These are phyloP conservation scores for Entomophthora muscae DNA, from an alignment of 371 early-diverging fungal species.

Conservation along the genomic window DNA sequence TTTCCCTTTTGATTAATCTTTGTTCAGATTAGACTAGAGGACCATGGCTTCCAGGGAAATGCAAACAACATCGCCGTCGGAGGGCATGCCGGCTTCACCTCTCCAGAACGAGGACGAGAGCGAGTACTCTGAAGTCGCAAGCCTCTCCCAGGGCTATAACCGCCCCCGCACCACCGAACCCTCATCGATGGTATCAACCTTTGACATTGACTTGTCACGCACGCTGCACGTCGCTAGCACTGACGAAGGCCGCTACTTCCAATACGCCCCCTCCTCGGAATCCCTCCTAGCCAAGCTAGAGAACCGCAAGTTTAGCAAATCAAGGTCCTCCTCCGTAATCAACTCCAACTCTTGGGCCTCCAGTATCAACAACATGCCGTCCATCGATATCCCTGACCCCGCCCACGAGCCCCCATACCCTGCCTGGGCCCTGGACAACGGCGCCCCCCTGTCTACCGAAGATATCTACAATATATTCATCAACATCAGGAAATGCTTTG, in stretches of 20 bases:
- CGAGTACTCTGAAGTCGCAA: too few relatives aligned
- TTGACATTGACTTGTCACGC: not conserved
- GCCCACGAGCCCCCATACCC: constrained; percentile 29
- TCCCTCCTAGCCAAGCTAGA: constrained; percentile 49
- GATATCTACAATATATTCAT: constrained; percentile 45
- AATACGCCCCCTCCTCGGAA: constrained; percentile 52
- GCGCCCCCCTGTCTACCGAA: constrained; percentile 36
- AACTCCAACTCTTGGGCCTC: constrained; percentile 4
- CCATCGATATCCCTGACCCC: not conserved
- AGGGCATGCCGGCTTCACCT: too few relatives aligned
- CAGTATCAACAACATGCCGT: not conserved
- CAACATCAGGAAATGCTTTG: constrained; percentile 40
- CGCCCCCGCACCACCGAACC: too few relatives aligned
- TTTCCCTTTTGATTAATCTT: too few relatives aligned
- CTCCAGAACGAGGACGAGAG: too few relatives aligned
- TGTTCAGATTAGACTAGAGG: too few relatives aligned
- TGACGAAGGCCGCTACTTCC: constrained; percentile 41
- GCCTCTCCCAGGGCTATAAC: too few relatives aligned
- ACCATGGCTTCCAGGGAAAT: too few relatives aligned
- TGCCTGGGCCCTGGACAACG: constrained; percentile 40
- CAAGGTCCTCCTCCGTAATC: constrained; percentile 8
- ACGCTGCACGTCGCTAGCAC: not conserved
- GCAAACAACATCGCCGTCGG: too few relatives aligned
- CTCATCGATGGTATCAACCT: too few relatives aligned
- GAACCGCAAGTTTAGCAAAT: constrained; percentile 34